phyloP scores from a whole-genome alignment of 805 yeast species.

The Cyberlindnera xishuangbannaensis region DNA sequence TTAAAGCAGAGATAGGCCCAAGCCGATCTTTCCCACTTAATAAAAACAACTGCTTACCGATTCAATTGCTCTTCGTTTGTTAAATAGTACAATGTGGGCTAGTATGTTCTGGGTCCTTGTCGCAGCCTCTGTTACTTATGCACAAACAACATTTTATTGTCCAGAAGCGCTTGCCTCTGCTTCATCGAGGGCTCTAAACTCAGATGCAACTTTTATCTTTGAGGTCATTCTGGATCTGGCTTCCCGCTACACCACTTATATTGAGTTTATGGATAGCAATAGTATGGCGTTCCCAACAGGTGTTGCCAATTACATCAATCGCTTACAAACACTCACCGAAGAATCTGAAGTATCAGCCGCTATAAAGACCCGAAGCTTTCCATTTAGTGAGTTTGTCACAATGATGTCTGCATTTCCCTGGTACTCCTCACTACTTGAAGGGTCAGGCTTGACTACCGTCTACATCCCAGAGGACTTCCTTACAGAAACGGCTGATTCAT shows the following conservation, averaged over 20 bases:
- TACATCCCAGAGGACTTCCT: constrained; percentile 21
- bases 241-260: constrained; percentile 11
- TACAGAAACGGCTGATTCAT: constrained; percentile 3
- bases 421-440: constrained; percentile 14
- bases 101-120: too few relatives aligned
- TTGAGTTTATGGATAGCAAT: constrained; percentile 21
- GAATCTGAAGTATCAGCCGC: constrained; percentile 24
- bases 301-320: constrained; percentile 29
- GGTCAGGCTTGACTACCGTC: constrained; percentile 18
- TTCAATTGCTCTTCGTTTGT: too few relatives aligned
- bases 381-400: constrained; percentile 31
- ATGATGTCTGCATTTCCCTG: constrained; percentile 27
- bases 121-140: constrained; percentile 2
- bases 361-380: constrained; percentile 27
- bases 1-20: too few relatives aligned
- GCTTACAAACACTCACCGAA: constrained; percentile 23
- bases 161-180: constrained; percentile 15
- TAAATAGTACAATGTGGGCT: too few relatives aligned
- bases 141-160: constrained; percentile 11
- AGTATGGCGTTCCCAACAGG: constrained; percentile 29
- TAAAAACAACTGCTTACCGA: too few relatives aligned
- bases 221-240: constrained; percentile 20
- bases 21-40: too few relatives aligned
- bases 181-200: constrained; percentile 15
- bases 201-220: constrained; percentile 18